These are phyloP conservation scores for Meripilus lineatus DNA, from an alignment of 1,284 basidiomycete genomes.

Conservation along the genomic window DNA sequence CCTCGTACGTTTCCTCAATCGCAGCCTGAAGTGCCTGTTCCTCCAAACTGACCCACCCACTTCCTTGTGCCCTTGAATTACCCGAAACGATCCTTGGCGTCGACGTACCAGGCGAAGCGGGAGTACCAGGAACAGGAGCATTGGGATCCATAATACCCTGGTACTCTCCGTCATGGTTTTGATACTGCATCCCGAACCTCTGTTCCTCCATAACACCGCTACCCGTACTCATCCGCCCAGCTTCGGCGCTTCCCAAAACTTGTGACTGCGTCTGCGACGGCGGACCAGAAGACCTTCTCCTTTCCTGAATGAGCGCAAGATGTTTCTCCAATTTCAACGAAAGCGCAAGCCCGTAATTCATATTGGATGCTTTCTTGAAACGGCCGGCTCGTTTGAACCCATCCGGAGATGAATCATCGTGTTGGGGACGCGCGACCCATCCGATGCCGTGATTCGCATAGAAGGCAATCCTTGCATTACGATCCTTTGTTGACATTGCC, in stretches of 20 bases:
- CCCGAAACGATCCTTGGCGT: slow-evolving; percentile 5
- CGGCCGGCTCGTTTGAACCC: slow-evolving; percentile 82
- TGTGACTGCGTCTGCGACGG: slow-evolving; percentile 20
- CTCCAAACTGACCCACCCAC: slow-evolving; percentile 29
- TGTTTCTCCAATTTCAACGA: slow-evolving; percentile 74
- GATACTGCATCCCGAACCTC: slow-evolving; percentile 31
- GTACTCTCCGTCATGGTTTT: slow-evolving; percentile 29
- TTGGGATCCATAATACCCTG: slow-evolving; percentile 20
- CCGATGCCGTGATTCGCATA: slow-evolving; percentile 81
- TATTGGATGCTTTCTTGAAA: slow-evolving; percentile 89
- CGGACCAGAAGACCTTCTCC: too few relatives aligned
- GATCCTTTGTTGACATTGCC: slow-evolving; percentile 54
- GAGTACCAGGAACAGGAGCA: background rate
- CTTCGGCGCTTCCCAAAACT: slow-evolving; percentile 5
- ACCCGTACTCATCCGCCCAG: background rate
- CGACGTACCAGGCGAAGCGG: background rate
- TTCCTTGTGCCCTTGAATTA: slow-evolving; percentile 11
- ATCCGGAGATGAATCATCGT: slow-evolving; percentile 45
- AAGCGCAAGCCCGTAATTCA: slow-evolving; percentile 79
- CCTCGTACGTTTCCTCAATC: slow-evolving; percentile 39
- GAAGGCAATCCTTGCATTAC: slow-evolving; percentile 61
- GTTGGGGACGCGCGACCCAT: slow-evolving; percentile 77
- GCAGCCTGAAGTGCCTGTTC: slow-evolving; percentile 36
- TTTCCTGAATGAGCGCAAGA: slow-evolving; percentile 40
- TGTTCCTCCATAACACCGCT: slow-evolving; percentile 8